phyloP scores from a whole-genome alignment of 495 filamentous ascomycete species.

The Jackrogersella multiformis region DNA sequence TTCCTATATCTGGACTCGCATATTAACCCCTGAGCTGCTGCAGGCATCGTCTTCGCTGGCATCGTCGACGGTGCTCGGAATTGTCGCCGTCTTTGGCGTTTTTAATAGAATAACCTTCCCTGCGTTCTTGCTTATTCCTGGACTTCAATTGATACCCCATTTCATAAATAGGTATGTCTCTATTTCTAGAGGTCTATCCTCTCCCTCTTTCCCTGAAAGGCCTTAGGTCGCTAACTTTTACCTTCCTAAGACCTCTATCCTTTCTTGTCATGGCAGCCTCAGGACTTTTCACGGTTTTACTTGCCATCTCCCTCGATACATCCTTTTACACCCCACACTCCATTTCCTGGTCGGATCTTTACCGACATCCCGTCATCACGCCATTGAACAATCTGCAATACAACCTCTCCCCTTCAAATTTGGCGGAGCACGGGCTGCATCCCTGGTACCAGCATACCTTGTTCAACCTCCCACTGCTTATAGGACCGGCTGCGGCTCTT shows the following conservation, averaged over 20 bases:
- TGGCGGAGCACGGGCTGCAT: conserved; percentile 90
- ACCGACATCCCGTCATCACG: conserved; percentile 76
- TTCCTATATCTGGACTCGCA: neutral
- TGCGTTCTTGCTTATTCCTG: conserved; percentile 85
- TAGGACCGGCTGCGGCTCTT: conserved; percentile 84
- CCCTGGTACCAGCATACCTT: conserved; percentile 90
- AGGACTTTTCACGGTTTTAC: conserved; percentile 66
- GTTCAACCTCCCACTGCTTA: conserved; percentile 84
- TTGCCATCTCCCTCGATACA: conserved; percentile 85
- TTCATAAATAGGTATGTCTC: conserved; percentile 76
- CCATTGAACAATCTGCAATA: conserved; percentile 92
- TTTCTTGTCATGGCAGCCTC: conserved; percentile 68
- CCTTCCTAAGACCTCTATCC: conserved; percentile 67
- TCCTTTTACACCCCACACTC: conserved; percentile 74
- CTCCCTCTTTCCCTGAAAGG: neutral
- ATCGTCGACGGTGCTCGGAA: conserved; percentile 77
- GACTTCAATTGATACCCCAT: conserved; percentile 82
- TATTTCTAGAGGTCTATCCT: neutral
- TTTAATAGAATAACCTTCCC: conserved; percentile 99
- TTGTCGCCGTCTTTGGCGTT: conserved; percentile 81
- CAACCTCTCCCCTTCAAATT: conserved; percentile 78
- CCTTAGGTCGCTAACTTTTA: conserved; percentile 7
- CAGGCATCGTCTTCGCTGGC: conserved; percentile 78
- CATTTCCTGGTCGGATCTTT: conserved; percentile 64
- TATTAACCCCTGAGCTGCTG: conserved; percentile 50